phyloP scores from a whole-genome alignment of 208 protist genomes.

The Naegleria gruberi region DNA sequence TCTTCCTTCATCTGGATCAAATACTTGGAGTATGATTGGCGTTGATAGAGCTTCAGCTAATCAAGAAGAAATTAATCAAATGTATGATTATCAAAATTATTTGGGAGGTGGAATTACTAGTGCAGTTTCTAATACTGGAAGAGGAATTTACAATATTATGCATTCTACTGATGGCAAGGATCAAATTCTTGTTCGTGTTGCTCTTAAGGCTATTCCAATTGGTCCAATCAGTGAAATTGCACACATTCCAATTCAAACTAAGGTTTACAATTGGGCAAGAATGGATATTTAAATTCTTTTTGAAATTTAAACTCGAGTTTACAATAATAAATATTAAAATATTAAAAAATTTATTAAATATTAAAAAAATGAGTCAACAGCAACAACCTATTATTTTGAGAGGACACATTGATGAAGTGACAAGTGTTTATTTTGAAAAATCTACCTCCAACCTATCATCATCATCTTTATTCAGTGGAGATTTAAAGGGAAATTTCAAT shows the following conservation, averaged over 20 bases:
- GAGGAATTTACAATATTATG: not conserved
- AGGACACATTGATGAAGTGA: not conserved
- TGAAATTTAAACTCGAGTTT: no score
- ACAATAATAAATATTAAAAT: no score
- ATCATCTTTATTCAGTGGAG: not conserved
- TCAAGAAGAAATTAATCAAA: not conserved
- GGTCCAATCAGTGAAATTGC: not conserved
- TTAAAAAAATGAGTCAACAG: not conserved
- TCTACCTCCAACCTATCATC: not conserved
- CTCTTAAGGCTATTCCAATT: not conserved
- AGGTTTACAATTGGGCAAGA: not conserved
- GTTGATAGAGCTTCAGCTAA: not conserved
- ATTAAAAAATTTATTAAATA: not conserved
- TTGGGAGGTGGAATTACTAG: not conserved
- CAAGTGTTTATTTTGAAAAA: not conserved
- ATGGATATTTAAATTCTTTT: not conserved
- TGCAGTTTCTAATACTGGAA: not conserved
- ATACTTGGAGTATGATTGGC: not conserved
- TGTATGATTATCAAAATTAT: not conserved
- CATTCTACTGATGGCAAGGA: not conserved
- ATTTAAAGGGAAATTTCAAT: not conserved
- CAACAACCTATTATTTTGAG: not conserved
- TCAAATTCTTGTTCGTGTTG: not conserved
- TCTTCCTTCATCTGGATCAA: not conserved
- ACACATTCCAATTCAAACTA: not conserved